Conservation (phyloP, 805 yeast species). For the Grigorovia humatica region DNA sequence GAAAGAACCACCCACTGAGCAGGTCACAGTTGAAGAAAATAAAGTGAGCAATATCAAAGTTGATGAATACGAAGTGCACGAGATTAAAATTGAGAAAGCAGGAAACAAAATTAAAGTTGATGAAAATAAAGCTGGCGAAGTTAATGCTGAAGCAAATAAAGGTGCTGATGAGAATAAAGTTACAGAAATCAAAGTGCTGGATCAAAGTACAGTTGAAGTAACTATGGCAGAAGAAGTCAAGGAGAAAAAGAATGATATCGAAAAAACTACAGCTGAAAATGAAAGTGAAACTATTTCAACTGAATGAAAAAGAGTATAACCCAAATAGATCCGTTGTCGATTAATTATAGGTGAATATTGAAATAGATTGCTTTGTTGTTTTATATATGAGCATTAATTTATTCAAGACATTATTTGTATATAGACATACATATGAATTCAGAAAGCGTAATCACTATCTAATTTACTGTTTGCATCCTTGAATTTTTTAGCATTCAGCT, state of each 20-base stretch:
- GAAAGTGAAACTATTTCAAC: not conserved
- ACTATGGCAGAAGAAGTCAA: not conserved
- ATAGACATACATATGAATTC: constrained; percentile 6
- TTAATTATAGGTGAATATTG: not conserved
- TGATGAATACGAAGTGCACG: not conserved
- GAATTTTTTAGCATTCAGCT: constrained; percentile 23
- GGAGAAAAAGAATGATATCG: not conserved
- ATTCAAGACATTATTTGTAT: no score
- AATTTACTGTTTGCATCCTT: constrained; percentile 31
- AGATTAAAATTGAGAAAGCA: not conserved
- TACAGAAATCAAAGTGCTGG: not conserved
- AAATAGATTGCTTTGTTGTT: no score
- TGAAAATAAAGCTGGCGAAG: not conserved
- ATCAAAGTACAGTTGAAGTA: not conserved
- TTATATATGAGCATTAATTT: no score
- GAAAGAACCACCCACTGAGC: no score
- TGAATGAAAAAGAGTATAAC: not conserved
- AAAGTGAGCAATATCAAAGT: not conserved
- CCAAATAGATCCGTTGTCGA: no score
- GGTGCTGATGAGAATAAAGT: not conserved
- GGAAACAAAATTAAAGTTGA: not conserved
- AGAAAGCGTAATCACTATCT: constrained; percentile 23
- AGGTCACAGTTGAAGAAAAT: not conserved
- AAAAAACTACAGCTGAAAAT: no score
- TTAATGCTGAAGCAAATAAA: not conserved